Conservation (phyloP, 148 eudicot genomes). For the Talinum fruticosum region DNA sequence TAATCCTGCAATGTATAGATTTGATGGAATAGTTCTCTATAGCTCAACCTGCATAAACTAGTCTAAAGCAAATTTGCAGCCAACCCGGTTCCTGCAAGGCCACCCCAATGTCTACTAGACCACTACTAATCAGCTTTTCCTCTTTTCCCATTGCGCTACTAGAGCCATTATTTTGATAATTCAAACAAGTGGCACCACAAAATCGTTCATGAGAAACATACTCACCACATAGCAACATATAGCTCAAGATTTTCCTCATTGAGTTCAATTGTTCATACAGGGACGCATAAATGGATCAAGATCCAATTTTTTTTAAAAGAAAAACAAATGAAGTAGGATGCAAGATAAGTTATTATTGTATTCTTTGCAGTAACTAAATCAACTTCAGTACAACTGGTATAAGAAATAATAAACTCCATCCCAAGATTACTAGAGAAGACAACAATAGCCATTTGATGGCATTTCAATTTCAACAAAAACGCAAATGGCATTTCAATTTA, state of each 20-base stretch:
- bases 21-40: background rate
- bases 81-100: background rate
- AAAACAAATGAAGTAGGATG: background rate
- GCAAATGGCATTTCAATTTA: conserved; percentile 4
- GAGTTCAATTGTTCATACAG: background rate
- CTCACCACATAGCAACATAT: background rate
- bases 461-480: conserved; percentile 5
- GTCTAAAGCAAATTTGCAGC: background rate
- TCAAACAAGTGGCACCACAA: background rate
- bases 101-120: too few species aligned
- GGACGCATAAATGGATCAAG: background rate
- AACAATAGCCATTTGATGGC: background rate
- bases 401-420: background rate
- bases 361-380: background rate
- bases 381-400: background rate
- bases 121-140: background rate
- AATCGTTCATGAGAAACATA: background rate
- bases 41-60: background rate
- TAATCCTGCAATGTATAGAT: background rate
- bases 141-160: background rate
- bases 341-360: background rate
- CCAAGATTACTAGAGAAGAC: background rate
- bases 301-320: too few species aligned
- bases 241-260: background rate
- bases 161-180: background rate